Conservation (phyloP, 345 rosid species). For the Hibiscus mutabilis region DNA sequence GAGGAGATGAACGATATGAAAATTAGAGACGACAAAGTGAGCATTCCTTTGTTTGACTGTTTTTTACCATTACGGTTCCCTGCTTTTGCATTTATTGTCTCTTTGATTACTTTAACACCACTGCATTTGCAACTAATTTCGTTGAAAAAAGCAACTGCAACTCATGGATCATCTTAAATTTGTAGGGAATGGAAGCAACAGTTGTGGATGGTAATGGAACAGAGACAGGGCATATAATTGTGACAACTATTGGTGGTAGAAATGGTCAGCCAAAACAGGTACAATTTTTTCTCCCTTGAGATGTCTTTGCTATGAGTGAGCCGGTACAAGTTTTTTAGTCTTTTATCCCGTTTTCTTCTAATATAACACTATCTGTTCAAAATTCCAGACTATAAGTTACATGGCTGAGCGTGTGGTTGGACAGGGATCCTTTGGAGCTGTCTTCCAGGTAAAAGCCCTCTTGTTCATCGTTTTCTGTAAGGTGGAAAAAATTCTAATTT, state of each 20-base stretch:
- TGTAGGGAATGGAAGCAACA: conserved; percentile 87
- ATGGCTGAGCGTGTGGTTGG: conserved; percentile 99
- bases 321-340: too few relatives aligned
- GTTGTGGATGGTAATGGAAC: conserved; percentile 85
- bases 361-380: conserved; percentile 7
- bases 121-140: too few relatives aligned
- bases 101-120: background rate
- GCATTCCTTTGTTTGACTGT: background rate
- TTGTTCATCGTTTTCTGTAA: background rate
- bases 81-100: background rate
- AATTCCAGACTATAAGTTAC: conserved; percentile 81
- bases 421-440: conserved; percentile 95
- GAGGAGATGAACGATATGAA: conserved; percentile 87
- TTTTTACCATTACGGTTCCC: background rate
- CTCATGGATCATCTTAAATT: conserved; percentile 9
- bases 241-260: conserved; percentile 93
- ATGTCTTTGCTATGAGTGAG: too few relatives aligned
- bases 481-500: too few relatives aligned
- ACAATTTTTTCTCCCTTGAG: background rate
- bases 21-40: conserved; percentile 64
- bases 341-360: too few relatives aligned
- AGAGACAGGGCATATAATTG: conserved; percentile 92
- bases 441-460: conserved; percentile 70
- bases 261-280: conserved; percentile 97
- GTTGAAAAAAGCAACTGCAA: background rate